Base-by-base conservation (phyloP, 1,284 basidiomycete genomes). In the Lentinula novae-zelandiae region DNA sequence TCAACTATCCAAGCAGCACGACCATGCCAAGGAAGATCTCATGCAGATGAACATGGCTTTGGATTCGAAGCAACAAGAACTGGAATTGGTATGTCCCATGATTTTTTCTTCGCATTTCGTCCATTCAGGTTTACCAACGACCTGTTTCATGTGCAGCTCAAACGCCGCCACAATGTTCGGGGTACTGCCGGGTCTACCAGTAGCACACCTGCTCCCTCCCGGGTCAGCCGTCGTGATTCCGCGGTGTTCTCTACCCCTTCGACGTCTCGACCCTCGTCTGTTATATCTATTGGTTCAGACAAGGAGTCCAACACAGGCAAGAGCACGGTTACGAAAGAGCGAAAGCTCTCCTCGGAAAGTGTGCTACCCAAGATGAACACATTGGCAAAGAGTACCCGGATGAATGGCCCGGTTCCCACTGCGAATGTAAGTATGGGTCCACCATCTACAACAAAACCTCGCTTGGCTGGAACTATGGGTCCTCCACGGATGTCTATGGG, bases 51-150 rank as follows among this genome's bases (percentile, higher is more conserved):
- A 94, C 68, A 90, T 93, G 48, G 93, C 92, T 0, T 73, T 95
- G 62, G 92, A 94, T 72, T 87, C 92, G 22, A 95, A 95, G 74
- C 93, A 95, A 69, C 92, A 94, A 69, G 93, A 95, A 70, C 77
- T 96, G 27, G 92, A 95, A 70, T 70, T 93, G 74, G 93, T 95
- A 60, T 65, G 89, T 79, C 9, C 34, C 20, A 63, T 58, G 61
- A 56, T 49, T 49, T 53, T 53, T 31, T 31, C 31, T 7, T 17
- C 7, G 39, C 22, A 42, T 60, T 48, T 52, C 58, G 42, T 59
- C 27, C 27, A 27, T 27, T 27, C 27, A 27, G 27, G 27, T 27
- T 48, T 12, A 52, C 67, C 36, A 62, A 40, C 63, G n/a, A 17
- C 48, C n/a, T 12, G 64, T 39, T 53, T 49, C 27, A 17, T 17